A percentile compares a stretch with the other conserved stretches of the same genome.
phyloP scores from a whole-genome alignment of 2,329 filamentous ascomycete species.

The Penicillium sclerotiorum region DNA sequence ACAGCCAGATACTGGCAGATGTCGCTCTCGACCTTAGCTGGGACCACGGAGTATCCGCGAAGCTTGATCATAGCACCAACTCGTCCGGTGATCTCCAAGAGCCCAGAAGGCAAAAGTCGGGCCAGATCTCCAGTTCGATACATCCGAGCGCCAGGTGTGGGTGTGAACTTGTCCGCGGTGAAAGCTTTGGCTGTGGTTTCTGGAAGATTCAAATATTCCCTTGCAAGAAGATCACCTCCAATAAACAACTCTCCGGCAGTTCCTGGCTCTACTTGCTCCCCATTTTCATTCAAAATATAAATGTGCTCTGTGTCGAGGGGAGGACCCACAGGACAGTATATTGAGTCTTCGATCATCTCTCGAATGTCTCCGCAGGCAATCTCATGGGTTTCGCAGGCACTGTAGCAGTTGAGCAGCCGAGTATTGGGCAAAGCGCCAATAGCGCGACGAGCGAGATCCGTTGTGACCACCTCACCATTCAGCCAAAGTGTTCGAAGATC shows the following conservation, averaged over 20 bases:
- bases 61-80: conserved; percentile 81
- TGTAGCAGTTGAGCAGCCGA: conserved; percentile 77
- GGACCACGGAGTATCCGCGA: conserved; percentile 76
- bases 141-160: conserved; percentile 65
- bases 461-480: conserved; percentile 81
- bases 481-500: conserved; percentile 73
- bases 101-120: conserved; percentile 65
- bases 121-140: conserved; percentile 75
- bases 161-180: conserved; percentile 64
- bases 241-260: conserved; percentile 73
- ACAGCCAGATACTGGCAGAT: conserved; percentile 72
- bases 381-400: conserved; percentile 80
- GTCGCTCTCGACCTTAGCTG: conserved; percentile 73
- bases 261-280: conserved; percentile 64
- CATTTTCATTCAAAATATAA: conserved; percentile 72
- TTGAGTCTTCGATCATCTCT: conserved; percentile 64
- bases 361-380: conserved; percentile 75
- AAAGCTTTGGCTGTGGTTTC: conserved; percentile 77
- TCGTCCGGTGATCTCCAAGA: conserved; percentile 74
- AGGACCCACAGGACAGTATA: conserved; percentile 73
- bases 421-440: conserved; percentile 68
- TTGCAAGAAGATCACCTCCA: conserved; percentile 71
- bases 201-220: conserved; percentile 77
- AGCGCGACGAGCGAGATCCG: conserved; percentile 71
- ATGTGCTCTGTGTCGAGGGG: conserved; percentile 68